A percentile compares a stretch with the other conserved stretches of the same genome.
These are phyloP conservation scores for Medicago ruthenica DNA, from an alignment of 306 rosid species.

Conservation along the genomic window DNA sequence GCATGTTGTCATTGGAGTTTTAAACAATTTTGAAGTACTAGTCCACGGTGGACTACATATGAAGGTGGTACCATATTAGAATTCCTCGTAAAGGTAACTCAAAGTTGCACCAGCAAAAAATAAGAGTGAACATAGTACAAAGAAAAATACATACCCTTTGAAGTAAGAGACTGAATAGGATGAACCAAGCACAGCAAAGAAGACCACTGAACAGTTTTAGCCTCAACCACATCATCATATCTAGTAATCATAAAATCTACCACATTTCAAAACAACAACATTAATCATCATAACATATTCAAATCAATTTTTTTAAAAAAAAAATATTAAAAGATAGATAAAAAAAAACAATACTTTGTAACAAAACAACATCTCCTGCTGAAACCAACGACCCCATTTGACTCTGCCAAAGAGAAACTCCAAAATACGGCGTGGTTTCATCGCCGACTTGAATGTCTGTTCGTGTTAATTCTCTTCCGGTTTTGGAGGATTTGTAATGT, in stretches of 20 bases:
- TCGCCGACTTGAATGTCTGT: slow-evolving; percentile 85
- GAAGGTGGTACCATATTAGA: no score
- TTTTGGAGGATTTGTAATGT: slow-evolving; percentile 65
- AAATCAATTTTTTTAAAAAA: slow-evolving; percentile 19
- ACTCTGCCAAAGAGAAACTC: slow-evolving; percentile 74
- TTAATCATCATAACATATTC: background rate
- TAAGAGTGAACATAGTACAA: background rate
- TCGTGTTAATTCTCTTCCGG: slow-evolving; percentile 55
- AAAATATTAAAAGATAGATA: background rate
- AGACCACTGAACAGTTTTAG: slow-evolving; percentile 75
- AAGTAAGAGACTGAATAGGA: slow-evolving; percentile 59
- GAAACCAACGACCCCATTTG: slow-evolving; percentile 56
- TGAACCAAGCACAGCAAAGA: slow-evolving; percentile 65
- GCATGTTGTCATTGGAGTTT: no score
- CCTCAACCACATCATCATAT: slow-evolving; percentile 67
- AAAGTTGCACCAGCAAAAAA: background rate
- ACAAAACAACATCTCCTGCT: slow-evolving; percentile 63
- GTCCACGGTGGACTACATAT: no score
- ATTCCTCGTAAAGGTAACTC: background rate
- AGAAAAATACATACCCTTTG: slow-evolving; percentile 55
- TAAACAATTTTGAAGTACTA: no score
- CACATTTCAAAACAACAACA: slow-evolving; percentile 11
- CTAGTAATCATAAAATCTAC: slow-evolving; percentile 76
- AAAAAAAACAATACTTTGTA: slow-evolving; percentile 56
- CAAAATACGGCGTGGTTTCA: slow-evolving; percentile 69